These are phyloP conservation scores for Strobilomyces confusus DNA, from an alignment of 768 basidiomycete species.

Conservation along the genomic window DNA sequence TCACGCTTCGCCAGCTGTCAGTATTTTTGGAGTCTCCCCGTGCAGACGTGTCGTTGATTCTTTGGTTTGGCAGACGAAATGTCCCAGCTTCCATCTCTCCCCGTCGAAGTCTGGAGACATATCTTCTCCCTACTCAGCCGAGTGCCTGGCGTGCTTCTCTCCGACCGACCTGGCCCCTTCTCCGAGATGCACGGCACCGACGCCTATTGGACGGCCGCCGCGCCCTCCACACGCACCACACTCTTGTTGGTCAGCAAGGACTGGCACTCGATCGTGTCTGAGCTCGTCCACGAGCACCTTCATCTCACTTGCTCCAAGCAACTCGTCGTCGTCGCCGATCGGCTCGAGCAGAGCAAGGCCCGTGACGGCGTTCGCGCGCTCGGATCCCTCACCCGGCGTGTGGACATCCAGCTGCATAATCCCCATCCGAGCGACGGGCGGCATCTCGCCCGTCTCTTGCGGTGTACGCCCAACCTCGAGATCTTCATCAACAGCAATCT, in stretches of 20 bases:
- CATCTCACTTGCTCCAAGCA: constrained; percentile 36
- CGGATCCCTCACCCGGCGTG: constrained; percentile 38
- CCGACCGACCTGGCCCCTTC: constrained; percentile 41
- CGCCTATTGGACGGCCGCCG: constrained; percentile 27
- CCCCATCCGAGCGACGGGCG: constrained; percentile 17
- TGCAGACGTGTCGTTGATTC: constrained; percentile 1
- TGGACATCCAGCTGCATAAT: constrained; percentile 40
- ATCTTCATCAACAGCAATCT: constrained; percentile 41
- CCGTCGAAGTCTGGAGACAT: constrained; percentile 39
- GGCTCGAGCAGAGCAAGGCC: constrained; percentile 30
- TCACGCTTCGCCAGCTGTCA: neutral
- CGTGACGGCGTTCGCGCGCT: constrained; percentile 24
- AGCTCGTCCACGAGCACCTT: constrained; percentile 40
- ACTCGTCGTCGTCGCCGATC: constrained; percentile 31
- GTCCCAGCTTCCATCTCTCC: constrained; percentile 22
- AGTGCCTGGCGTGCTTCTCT: constrained; percentile 29
- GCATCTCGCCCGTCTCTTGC: constrained; percentile 35
- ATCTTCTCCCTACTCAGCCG: constrained; percentile 35
- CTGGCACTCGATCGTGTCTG: constrained; percentile 35
- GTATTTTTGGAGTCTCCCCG: neutral
- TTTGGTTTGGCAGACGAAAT: constrained; percentile 5
- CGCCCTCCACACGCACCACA: constrained; percentile 25
- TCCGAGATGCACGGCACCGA: constrained; percentile 29
- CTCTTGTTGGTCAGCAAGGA: constrained; percentile 36
- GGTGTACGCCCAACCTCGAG: constrained; percentile 40